Conservation (phyloP, 2,329 filamentous ascomycete species). For the Graphiopsis chlorocephala region DNA sequence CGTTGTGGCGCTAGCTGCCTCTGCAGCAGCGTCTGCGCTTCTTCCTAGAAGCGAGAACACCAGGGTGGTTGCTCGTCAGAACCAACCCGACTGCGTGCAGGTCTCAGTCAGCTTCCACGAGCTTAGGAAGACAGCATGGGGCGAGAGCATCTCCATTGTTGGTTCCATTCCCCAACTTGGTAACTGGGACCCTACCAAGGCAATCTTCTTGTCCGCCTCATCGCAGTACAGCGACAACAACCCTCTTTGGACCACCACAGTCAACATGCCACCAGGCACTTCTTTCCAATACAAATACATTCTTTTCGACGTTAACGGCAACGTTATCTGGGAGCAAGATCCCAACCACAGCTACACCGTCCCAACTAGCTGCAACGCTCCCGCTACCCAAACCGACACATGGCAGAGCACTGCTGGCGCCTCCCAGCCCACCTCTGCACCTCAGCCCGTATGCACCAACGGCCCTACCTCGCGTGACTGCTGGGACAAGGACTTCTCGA, state of each 20-base stretch:
- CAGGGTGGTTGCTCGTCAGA: slow-evolving; percentile 9
- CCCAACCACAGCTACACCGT: slow-evolving; percentile 45
- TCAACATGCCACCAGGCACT: slow-evolving; percentile 56
- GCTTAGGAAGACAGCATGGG: slow-evolving; percentile 32
- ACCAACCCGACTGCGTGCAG: slow-evolving; percentile 13
- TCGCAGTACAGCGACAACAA: slow-evolving; percentile 56
- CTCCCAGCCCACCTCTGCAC: slow-evolving; percentile 15
- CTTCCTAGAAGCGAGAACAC: slow-evolving; percentile 9
- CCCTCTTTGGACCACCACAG: slow-evolving; percentile 59
- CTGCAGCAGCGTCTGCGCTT: slow-evolving; percentile 12
- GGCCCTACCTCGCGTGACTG: slow-evolving; percentile 27
- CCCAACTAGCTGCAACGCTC: slow-evolving; percentile 36
- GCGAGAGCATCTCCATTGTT: slow-evolving; percentile 64
- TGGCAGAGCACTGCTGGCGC: slow-evolving; percentile 34
- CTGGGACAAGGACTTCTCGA: slow-evolving; percentile 29
- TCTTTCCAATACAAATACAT: slow-evolving; percentile 61
- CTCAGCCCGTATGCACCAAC: slow-evolving; percentile 30
- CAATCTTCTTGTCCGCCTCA: slow-evolving; percentile 56
- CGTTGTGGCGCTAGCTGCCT: slow-evolving; percentile 14
- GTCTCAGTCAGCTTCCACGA: slow-evolving; percentile 18
- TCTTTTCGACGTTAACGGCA: slow-evolving; percentile 54
- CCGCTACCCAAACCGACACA: slow-evolving; percentile 36
- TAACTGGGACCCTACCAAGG: slow-evolving; percentile 55
- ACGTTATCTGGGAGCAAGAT: slow-evolving; percentile 64
- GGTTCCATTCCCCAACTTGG: slow-evolving; percentile 61